Conservation (phyloP, 2,329 filamentous ascomycete species). For the Fusarium abutilonis region DNA sequence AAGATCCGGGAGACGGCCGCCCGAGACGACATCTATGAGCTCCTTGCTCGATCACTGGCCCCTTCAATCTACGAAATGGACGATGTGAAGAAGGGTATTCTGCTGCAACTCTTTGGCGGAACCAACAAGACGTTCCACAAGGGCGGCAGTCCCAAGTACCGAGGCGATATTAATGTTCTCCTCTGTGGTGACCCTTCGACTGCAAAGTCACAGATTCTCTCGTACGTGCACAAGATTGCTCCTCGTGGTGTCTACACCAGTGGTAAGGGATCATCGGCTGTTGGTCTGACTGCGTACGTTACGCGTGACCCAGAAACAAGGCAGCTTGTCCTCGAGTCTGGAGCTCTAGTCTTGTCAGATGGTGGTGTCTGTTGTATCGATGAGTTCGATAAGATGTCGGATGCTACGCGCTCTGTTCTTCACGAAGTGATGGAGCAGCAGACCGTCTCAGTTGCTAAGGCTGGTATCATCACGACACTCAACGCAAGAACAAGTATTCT, state of each 20-base stretch:
- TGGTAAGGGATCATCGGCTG: conserved; percentile 81
- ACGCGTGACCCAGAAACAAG: conserved; percentile 83
- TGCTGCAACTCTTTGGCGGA: conserved; percentile 95
- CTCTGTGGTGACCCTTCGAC: conserved; percentile 98
- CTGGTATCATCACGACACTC: conserved; percentile 94
- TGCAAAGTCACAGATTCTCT: conserved; percentile 91
- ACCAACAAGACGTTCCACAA: conserved; percentile 99
- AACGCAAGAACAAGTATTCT: conserved; percentile 96
- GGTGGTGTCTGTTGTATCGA: conserved; percentile 87
- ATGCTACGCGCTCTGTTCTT: conserved; percentile 79
- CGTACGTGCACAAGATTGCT: conserved; percentile 97
- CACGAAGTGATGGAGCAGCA: conserved; percentile 92
- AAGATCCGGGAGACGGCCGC: conserved; percentile 85
- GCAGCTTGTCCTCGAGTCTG: conserved; percentile 82
- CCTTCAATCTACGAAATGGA: conserved; percentile 98
- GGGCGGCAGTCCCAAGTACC: conserved; percentile 92
- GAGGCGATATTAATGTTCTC: conserved; percentile 96
- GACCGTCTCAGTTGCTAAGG: conserved; percentile 86
- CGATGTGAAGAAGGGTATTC: conserved; percentile 97
- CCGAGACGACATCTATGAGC: conserved; percentile 89
- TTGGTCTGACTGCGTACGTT: conserved; percentile 83
- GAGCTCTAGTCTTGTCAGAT: conserved; percentile 80
- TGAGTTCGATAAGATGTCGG: conserved; percentile 89
- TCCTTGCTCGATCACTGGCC: conserved; percentile 88
- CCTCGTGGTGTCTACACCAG: conserved; percentile 86